These are phyloP conservation scores for Cavenderia fasciculata DNA, from an alignment of 78 protist species.

Conservation along the genomic window DNA sequence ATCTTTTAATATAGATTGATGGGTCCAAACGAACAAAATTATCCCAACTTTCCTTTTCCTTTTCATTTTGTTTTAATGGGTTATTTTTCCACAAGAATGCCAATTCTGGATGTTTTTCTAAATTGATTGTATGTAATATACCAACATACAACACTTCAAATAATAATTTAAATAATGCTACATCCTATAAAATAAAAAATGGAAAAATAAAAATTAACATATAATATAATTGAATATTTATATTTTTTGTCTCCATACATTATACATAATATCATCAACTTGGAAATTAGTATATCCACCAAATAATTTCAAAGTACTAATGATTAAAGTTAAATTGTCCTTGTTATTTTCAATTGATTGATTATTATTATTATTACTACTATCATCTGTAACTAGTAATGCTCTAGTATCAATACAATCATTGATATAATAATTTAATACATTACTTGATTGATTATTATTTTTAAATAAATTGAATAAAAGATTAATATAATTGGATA, in stretches of 20 bases:
- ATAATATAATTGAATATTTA: no score
- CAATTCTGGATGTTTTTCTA: slow-evolving; percentile 48
- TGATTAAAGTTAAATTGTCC: slow-evolving; percentile 4
- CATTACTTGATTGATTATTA: not conserved
- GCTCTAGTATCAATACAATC: slow-evolving; percentile 66
- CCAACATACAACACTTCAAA: slow-evolving; percentile 43
- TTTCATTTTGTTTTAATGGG: not conserved
- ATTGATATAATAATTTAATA: slow-evolving; percentile 23
- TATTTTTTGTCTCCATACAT: not conserved
- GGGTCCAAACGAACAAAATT: slow-evolving; percentile 44
- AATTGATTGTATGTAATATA: not conserved
- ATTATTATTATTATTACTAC: not conserved
- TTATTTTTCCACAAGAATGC: slow-evolving; percentile 54
- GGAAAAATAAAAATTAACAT: not conserved
- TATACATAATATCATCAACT: not conserved
- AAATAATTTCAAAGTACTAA: slow-evolving; percentile 21
- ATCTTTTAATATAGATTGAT: slow-evolving; percentile 2
- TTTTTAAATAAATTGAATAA: not conserved
- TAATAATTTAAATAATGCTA: not conserved
- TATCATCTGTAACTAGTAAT: no score
- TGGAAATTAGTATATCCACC: not conserved
- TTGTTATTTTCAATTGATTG: slow-evolving; percentile 27
- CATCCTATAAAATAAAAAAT: not conserved
- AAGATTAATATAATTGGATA: no score
- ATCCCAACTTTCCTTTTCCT: slow-evolving; percentile 53